These are phyloP conservation scores for Pelargonium cotyledonis DNA, from an alignment of 441 rosid species.

Conservation along the genomic window DNA sequence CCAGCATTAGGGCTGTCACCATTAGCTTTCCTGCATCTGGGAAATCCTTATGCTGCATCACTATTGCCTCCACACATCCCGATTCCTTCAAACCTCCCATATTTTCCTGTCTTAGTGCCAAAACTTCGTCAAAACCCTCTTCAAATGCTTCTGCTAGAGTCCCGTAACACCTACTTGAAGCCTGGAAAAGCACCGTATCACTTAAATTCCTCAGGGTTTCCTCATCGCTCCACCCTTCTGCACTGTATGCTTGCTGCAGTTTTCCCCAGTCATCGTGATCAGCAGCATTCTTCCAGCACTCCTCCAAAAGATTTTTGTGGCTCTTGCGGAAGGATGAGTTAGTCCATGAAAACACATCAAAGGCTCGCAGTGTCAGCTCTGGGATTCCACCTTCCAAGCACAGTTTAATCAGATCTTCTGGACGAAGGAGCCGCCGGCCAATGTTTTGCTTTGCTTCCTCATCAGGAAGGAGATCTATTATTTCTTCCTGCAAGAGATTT, in stretches of 20 bases:
- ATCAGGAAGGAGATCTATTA: conserved; percentile 35
- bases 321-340: conserved; percentile 66
- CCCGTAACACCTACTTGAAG: conserved; percentile 66
- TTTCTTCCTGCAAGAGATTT: conserved; percentile 51
- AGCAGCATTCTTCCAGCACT: conserved; percentile 84
- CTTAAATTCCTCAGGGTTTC: conserved; percentile 61
- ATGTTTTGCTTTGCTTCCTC: conserved; percentile 31
- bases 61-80: conserved; percentile 53
- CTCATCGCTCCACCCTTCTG: conserved; percentile 85
- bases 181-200: conserved; percentile 64
- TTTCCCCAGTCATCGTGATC: conserved; percentile 75
- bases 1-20: conserved; percentile 69
- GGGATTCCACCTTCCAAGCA: conserved; percentile 50
- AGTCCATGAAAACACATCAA: conserved; percentile 87
- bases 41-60: conserved; percentile 79
- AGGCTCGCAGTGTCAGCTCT: conserved; percentile 54
- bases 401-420: conserved; percentile 65
- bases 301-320: conserved; percentile 61
- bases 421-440: conserved; percentile 40
- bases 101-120: conserved; percentile 58
- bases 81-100: conserved; percentile 30
- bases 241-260: conserved; percentile 47
- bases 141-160: conserved; percentile 57
- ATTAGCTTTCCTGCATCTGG: conserved; percentile 85
- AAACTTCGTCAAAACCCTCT: conserved; percentile 53